Percentiles rank a stretch among this genome's conserved stretches.
phyloP scores from a whole-genome alignment of 352 stramenopile genomes.

The Globisporangium solare region DNA sequence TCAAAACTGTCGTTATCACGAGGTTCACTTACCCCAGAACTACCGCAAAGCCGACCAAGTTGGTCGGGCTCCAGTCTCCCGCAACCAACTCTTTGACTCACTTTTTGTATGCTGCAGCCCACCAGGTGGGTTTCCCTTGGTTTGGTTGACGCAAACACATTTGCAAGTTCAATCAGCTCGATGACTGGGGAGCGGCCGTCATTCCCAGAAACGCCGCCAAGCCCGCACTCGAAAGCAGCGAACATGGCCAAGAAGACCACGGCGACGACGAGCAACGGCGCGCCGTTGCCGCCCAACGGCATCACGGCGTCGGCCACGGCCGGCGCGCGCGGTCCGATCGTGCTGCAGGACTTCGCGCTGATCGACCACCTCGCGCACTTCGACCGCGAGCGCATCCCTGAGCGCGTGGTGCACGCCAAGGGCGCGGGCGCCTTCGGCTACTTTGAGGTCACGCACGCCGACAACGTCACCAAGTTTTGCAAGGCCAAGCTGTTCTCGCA shows the following conservation, averaged over 20 bases:
- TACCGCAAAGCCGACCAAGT: constrained; percentile 6
- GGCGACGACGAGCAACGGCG: constrained; percentile 53
- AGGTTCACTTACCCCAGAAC: neutral
- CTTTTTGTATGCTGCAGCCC: neutral
- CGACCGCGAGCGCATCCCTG: constrained; percentile 89
- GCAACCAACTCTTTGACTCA: constrained; percentile 2
- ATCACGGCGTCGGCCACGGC: constrained; percentile 73
- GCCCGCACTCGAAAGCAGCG: too few species aligned
- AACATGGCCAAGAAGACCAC: constrained; percentile 9
- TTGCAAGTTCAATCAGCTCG: constrained; percentile 9
- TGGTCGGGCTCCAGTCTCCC: neutral
- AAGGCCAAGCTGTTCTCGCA: constrained; percentile 77
- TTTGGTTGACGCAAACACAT: constrained; percentile 13
- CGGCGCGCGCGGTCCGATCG: constrained; percentile 48
- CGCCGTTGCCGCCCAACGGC: constrained; percentile 53
- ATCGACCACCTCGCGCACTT: constrained; percentile 91
- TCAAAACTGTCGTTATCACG: neutral
- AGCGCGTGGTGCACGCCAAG: constrained; percentile 91
- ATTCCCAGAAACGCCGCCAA: neutral
- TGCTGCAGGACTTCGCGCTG: constrained; percentile 84
- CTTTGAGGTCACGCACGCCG: constrained; percentile 82
- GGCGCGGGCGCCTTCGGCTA: constrained; percentile 88
- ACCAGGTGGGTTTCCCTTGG: neutral
- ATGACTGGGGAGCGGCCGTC: neutral
- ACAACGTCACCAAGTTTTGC: constrained; percentile 44